Evolutionary conservation across 1,139 yeast species (phyloP), one percentile per base, ranked within the genome.

Genomic region (Schwanniomyces etchellsii): DNA sequence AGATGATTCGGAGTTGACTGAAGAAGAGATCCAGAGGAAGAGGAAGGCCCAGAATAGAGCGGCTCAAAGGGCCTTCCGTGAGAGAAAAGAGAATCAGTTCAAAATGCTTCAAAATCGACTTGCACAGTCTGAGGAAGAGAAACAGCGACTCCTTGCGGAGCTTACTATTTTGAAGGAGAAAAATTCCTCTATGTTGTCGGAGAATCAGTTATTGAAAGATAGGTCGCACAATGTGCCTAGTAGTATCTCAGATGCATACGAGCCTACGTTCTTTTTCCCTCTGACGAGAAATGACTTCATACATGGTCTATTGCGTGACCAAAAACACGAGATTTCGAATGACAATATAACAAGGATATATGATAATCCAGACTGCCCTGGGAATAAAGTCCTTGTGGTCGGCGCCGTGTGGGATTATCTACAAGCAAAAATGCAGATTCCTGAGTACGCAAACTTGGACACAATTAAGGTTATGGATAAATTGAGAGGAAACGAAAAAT

Each of bases 11-110:
- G 64, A 61, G 32, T 50, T 67, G 23, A 54, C 61, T 4, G 78
- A 74, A 30, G 71, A 68, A 16, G 78, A 74, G 38, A 45, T 73
- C 17, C 68, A 64, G 28, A 47, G 64, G 41, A 77, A 76, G 50
- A 70, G 83, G 31, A 84, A 80, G 50, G 89, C 89, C 0, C 94
- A 83, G 50, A 86, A 86, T 51, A 64, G 96, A 45, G 93, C 91
- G 4, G 95, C 95, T 1, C 96, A 85, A 56, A 65, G 91, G 42
- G 95, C 95, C 2, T 85, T 85, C 57, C 66, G 96, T 40, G 93
- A 84, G 52, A 74, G 95, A 30, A 83, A 84, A 50, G 94, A 84
- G 51, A 74, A 77, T 33, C 75, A 74, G 43, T 58, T 85, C 36
- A 80, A 79, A 45, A 88, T 80, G 40, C 63, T 85, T 30, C 81